Percentiles rank a stretch among this genome's conserved stretches.
Conservation (phyloP, 129 eudicot species). For the Cynara cardunculus region DNA sequence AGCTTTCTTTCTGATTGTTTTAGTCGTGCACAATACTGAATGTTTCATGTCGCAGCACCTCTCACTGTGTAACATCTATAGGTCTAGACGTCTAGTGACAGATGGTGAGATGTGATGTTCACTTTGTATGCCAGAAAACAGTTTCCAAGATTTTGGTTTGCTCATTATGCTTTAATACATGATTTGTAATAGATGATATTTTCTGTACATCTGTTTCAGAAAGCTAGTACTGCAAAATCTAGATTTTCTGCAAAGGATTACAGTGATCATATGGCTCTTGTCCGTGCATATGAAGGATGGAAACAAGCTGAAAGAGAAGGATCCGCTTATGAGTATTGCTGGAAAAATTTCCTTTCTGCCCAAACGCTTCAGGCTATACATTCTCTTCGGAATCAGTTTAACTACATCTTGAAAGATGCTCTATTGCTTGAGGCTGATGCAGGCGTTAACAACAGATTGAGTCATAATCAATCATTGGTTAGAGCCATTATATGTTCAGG, state of each 20-base stretch:
- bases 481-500: slow-evolving; percentile 98
- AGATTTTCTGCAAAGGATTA: slow-evolving; percentile 94
- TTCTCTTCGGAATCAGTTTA: slow-evolving; percentile 91
- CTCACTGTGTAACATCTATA: no score
- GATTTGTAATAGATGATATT: slow-evolving; percentile 6
- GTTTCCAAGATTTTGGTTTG: slow-evolving; percentile 6
- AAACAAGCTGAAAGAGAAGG: slow-evolving; percentile 99
- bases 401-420: slow-evolving; percentile 82
- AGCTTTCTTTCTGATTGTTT: no score
- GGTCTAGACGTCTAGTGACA: no score
- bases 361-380: slow-evolving; percentile 99
- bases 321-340: slow-evolving; percentile 90
- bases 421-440: slow-evolving; percentile 67
- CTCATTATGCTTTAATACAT: slow-evolving; percentile 10
- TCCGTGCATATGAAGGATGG: slow-evolving; percentile 99
- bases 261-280: slow-evolving; percentile 99
- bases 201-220: slow-evolving; percentile 38
- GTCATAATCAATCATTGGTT: slow-evolving; percentile 93
- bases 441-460: slow-evolving; percentile 60
- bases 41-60: no score
- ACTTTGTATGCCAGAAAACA: not conserved
- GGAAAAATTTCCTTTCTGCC: slow-evolving; percentile 94
- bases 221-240: slow-evolving; percentile 95
- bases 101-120: not conserved
- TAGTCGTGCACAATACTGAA: no score